A percentile compares a stretch with the other conserved stretches of the same genome.
Evolutionary conservation across 768 basidiomycete genomes (phyloP).

Genomic region (Suillus cothurnatus): DNA sequence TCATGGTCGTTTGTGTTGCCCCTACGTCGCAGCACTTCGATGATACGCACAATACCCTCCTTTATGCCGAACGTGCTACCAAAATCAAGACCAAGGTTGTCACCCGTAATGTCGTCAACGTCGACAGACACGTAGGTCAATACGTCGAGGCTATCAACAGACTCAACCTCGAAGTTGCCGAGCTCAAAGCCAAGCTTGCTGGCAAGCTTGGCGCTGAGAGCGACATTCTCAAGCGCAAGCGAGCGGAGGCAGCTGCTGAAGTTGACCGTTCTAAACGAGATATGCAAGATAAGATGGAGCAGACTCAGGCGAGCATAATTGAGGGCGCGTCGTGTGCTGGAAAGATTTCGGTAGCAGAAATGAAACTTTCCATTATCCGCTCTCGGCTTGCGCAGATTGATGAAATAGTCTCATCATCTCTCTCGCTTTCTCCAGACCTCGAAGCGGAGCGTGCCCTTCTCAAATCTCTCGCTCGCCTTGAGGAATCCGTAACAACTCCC

Average conservation of each 20-base stretch:
- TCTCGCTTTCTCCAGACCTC: slow-evolving; percentile 54
- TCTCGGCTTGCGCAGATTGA: slow-evolving; percentile 63
- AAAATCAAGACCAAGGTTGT: slow-evolving; percentile 98
- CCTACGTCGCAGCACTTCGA: slow-evolving; percentile 96
- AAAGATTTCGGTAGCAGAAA: slow-evolving; percentile 68
- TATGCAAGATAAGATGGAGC: slow-evolving; percentile 69
- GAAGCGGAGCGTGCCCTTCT: slow-evolving; percentile 74
- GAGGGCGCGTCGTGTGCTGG: slow-evolving; percentile 79
- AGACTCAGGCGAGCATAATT: slow-evolving; percentile 67
- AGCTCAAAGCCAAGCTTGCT: slow-evolving; percentile 83
- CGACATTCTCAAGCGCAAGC: slow-evolving; percentile 66
- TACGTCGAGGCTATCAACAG: slow-evolving; percentile 95
- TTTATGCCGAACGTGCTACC: slow-evolving; percentile 97
- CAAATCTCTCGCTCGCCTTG: slow-evolving; percentile 63
- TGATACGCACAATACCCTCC: slow-evolving; percentile 96
- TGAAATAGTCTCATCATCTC: slow-evolving; percentile 36
- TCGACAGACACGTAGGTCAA: slow-evolving; percentile 92
- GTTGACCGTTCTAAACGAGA: slow-evolving; percentile 75
- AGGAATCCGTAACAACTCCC: slow-evolving; percentile 65
- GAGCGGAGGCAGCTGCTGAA: slow-evolving; percentile 69
- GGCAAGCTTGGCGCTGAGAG: slow-evolving; percentile 66
- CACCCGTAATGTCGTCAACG: slow-evolving; percentile 92
- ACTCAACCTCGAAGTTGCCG: slow-evolving; percentile 79
- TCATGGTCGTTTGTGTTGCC: slow-evolving; percentile 98
- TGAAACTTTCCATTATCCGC: slow-evolving; percentile 65